Evolutionary conservation across 331 rosid species (phyloP).

Genomic region (Phaseolus coccineus): DNA sequence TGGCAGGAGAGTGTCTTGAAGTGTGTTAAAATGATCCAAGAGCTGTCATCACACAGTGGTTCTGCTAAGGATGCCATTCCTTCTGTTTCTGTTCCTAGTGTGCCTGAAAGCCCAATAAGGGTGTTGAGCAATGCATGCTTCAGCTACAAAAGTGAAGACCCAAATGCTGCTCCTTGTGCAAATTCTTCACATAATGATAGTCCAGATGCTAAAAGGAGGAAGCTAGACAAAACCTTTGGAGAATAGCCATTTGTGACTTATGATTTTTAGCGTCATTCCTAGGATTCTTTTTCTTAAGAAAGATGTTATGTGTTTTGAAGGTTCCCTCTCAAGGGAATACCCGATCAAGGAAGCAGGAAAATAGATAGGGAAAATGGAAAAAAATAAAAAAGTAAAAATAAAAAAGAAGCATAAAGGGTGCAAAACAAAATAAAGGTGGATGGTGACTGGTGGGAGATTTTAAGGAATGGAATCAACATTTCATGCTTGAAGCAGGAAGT

Average conservation of each 20-base stretch:
- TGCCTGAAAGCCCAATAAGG: slow-evolving; percentile 80
- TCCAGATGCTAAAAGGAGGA: slow-evolving; percentile 81
- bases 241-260: slow-evolving; percentile 54
- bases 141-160: slow-evolving; percentile 77
- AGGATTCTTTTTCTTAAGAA: slow-evolving; percentile 23
- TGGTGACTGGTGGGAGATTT: slow-evolving; percentile 40
- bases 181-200: slow-evolving; percentile 58
- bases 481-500: slow-evolving; percentile 41
- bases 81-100: slow-evolving; percentile 45
- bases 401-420: background rate
- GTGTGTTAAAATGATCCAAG: slow-evolving; percentile 65
- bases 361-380: background rate
- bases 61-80: slow-evolving; percentile 34
- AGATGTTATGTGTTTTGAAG: slow-evolving; percentile 43
- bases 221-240: slow-evolving; percentile 66
- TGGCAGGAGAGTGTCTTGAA: slow-evolving; percentile 83
- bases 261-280: slow-evolving; percentile 36
- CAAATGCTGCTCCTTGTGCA: slow-evolving; percentile 66
- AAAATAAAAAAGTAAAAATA: background rate
- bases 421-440: slow-evolving; percentile 37
- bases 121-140: slow-evolving; percentile 72
- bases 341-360: slow-evolving; percentile 27
- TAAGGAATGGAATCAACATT: slow-evolving; percentile 41
- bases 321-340: slow-evolving; percentile 38
- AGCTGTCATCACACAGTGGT: slow-evolving; percentile 44